Conservation (phyloP, 495 filamentous ascomycete species). For the Neurospora tetraspora region DNA sequence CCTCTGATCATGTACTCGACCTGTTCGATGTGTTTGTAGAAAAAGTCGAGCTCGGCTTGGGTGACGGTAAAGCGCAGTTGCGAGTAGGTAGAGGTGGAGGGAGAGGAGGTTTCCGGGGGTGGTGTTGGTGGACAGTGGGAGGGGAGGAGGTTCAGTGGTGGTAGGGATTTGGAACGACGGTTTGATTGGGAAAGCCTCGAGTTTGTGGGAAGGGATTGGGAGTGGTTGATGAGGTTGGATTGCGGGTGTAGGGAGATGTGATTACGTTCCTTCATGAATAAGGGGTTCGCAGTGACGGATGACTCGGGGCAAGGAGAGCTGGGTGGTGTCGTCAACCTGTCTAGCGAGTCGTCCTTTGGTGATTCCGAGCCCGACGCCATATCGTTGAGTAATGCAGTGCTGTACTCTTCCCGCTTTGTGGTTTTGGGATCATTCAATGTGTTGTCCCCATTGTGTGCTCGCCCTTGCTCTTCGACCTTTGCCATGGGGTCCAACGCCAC, state of each 20-base stretch:
- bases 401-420: background rate
- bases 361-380: background rate
- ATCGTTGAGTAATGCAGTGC: background rate
- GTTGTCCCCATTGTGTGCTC: background rate
- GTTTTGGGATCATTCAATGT: background rate
- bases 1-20: background rate
- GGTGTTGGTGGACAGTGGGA: background rate
- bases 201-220: background rate
- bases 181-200: background rate
- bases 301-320: background rate
- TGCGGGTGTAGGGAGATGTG: background rate
- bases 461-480: background rate
- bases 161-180: background rate
- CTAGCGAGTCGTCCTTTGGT: background rate
- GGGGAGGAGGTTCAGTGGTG: background rate
- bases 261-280: background rate
- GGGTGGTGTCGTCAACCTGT: background rate
- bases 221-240: background rate
- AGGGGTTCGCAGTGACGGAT: background rate
- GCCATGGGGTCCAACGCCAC: background rate
- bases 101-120: background rate
- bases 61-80: background rate
- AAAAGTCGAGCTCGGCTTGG: background rate
- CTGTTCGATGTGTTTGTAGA: background rate
- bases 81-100: background rate